Evolutionary conservation across 805 yeast genomes (phyloP).

Genomic region (Metschnikowia drakensbergensis): DNA sequence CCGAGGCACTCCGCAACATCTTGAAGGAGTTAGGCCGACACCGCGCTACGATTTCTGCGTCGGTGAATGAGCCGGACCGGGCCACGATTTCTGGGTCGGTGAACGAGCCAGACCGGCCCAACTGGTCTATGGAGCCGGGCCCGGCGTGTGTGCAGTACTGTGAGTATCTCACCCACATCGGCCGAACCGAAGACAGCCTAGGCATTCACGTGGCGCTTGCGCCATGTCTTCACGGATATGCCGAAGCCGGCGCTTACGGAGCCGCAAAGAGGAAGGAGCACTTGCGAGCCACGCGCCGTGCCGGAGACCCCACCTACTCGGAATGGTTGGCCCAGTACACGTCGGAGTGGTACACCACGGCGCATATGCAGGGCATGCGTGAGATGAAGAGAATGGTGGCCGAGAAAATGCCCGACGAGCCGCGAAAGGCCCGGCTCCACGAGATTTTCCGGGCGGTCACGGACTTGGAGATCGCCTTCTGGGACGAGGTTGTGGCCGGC

Average conservation of each 20-base stretch:
- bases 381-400: slow-evolving; percentile 43
- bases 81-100: slow-evolving; percentile 45
- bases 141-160: slow-evolving; percentile 58
- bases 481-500: slow-evolving; percentile 47
- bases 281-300: slow-evolving; percentile 20
- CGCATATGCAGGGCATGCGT: slow-evolving; percentile 48
- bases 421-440: slow-evolving; percentile 49
- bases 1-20: slow-evolving; percentile 48
- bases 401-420: slow-evolving; percentile 29
- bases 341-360: slow-evolving; percentile 53
- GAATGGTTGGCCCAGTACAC: slow-evolving; percentile 64
- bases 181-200: slow-evolving; percentile 53
- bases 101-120: slow-evolving; percentile 51
- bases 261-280: slow-evolving; percentile 13
- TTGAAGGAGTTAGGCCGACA: slow-evolving; percentile 57
- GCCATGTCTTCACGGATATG: slow-evolving; percentile 75
- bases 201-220: slow-evolving; percentile 65
- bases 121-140: too few relatives aligned
- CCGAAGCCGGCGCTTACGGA: slow-evolving; percentile 48
- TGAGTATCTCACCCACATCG: slow-evolving; percentile 53
- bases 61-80: slow-evolving; percentile 45
- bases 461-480: slow-evolving; percentile 59
- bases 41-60: slow-evolving; percentile 41
- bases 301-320: slow-evolving; percentile 25
- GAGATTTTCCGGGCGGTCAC: slow-evolving; percentile 59